Evolutionary conservation across 108 stramenopile genomes (phyloP), one percentile per base, ranked within the genome.

Genomic region (Stephanodiscus triporus): DNA sequence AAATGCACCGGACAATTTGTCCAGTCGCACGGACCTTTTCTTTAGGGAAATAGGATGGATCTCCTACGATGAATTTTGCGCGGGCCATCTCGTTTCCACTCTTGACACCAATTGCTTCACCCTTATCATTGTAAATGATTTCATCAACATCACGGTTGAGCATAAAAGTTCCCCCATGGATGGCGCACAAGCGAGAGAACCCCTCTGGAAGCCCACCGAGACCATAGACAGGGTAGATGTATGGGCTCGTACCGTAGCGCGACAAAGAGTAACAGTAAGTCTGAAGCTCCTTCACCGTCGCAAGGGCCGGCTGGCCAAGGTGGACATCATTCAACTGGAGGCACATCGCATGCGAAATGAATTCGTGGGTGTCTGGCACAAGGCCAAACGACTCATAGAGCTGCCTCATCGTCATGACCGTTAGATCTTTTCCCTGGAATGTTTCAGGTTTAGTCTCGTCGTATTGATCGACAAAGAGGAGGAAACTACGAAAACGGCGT

Each of bases 141-240:
- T 99, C 98, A 70, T 99, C 96, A 47, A 99, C 90, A 68, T 97
- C 96, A 51, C 90, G 93, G 77, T 98, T 96, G 49, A 99, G 91
- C 98, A 99, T 99, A 84, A 99, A 98, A 53, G 98, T 98, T 75
- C 98, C 98, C 36, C 98, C 99, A 73, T 98, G 95, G 70, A 99
- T 95, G 30, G 99, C 99, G 75, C 97, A 98, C 51, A 99, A 90
- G 43, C 99, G 95, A 55, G 97, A 97, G 78, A 99, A 99, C 50
- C 97, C 97, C 84, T 99, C 99, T 16, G 99, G 99, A 43, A 99
- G 89, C 22, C 97, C 96, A 26, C 97, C 97, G 58, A 99, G 89
- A 53, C 99, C 99, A 73, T 98, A 99, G 55, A 97, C 79, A 38
- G 99, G 99, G 86, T 99, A 99, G 70, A 99, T 96, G 90, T 98